Base-by-base conservation (phyloP, 306 rosid genomes). In the Acacia crassicarpa region DNA sequence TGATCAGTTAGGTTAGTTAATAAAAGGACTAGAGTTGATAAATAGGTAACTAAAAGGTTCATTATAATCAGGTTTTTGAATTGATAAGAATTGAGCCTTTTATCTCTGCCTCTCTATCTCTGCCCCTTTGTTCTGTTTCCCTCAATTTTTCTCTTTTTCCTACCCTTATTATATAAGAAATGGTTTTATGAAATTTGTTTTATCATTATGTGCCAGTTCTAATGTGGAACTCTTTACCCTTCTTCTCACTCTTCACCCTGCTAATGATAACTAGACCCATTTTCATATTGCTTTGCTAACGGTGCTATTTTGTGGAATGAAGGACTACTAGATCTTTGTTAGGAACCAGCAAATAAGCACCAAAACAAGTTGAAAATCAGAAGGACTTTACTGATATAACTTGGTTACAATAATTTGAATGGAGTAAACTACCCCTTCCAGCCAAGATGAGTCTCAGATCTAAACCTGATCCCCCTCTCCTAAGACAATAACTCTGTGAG, bases 181-280 rank as follows among this genome's bases (percentile, higher is more conserved):
- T 68, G 54, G 46, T 17, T 51, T 51, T 82, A 41, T 77, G 23
- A 62, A 68, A n/a, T 23, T 67, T 44, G 62, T 54, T 71, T 17
- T 67, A 45, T 35, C 70, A 72, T 77, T 84, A 77, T 41, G 20
- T 41, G 73, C 66, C 75, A 59, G 67, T 63, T 32, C 5, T 77
- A 63, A 46, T 23, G 17, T 41, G 70, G 38, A 73, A 16, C 43
- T 84, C 56, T 35, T 71, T 71, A 46, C 38, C 20, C 53, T 23
- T 48, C 38, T 38, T 32, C 44, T 12, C 59, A 15, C 22, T 78
- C 40, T 68, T 67, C 4, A 4, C 33, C 33, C 12, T 61, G 38
- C 67, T 61, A 40, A 35, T 17, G 53, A 44, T 56, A 58, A 46
- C 53, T 51, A 77, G 43, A 61, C 14, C 70, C 43, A 59, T 78